Conservation (phyloP, 2,329 filamentous ascomycete genomes). For the Dothidotthia symphoricarpi region DNA sequence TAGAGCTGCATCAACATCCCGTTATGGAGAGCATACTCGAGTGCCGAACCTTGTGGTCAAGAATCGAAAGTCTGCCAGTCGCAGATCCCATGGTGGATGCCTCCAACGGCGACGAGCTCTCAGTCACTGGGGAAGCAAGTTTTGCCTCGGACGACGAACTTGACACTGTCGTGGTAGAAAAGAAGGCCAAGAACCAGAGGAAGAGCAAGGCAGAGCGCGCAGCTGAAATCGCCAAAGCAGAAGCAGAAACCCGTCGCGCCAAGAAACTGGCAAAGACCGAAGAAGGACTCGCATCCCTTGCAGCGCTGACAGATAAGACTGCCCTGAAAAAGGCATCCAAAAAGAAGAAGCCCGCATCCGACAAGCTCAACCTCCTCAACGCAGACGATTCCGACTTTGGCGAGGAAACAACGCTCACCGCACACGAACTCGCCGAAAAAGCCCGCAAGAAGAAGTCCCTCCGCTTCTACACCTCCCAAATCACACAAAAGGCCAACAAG, state of each 20-base stretch:
- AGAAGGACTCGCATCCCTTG: constrained; percentile 71
- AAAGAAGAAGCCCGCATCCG: constrained; percentile 31
- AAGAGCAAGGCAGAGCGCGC: constrained; percentile 52
- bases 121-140: constrained; percentile 35
- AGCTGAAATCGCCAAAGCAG: constrained; percentile 54
- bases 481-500: constrained; percentile 90
- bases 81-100: constrained; percentile 45
- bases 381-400: constrained; percentile 85
- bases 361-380: constrained; percentile 40
- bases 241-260: constrained; percentile 54
- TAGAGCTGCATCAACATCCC: constrained; percentile 82
- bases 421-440: constrained; percentile 80
- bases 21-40: constrained; percentile 83
- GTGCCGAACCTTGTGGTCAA: constrained; percentile 77
- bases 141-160: constrained; percentile 34
- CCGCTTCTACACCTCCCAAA: constrained; percentile 97
- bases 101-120: constrained; percentile 31
- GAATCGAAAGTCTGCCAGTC: constrained; percentile 64
- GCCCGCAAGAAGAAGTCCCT: constrained; percentile 85
- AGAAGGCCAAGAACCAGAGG: constrained; percentile 42
- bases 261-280: constrained; percentile 59
- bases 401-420: constrained; percentile 78
- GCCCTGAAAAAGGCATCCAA: constrained; percentile 51
- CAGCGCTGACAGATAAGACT: constrained; percentile 56
- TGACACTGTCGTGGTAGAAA: constrained; percentile 29